These are phyloP conservation scores for Backusella morwellensis DNA, from an alignment of 192 early-diverging fungal species.

Conservation along the genomic window DNA sequence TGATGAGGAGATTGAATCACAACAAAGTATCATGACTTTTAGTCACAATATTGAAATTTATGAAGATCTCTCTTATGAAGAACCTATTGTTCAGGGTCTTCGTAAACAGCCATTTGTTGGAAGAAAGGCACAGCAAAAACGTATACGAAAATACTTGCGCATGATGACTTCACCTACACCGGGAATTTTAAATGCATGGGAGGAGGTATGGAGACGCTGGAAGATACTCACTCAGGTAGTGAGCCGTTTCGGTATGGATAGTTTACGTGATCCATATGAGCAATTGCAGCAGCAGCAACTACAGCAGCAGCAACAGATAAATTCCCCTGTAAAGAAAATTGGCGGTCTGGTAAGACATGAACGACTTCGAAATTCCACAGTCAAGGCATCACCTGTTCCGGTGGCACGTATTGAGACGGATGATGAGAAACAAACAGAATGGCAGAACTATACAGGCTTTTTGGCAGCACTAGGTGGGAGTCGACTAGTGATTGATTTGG, in stretches of 20 bases:
- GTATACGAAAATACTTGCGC: conserved; percentile 62
- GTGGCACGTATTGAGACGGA: conserved; percentile 5
- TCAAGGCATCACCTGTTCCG: not conserved
- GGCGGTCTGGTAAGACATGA: conserved; percentile 10
- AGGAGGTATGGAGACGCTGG: conserved; percentile 78
- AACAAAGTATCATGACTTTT: not conserved
- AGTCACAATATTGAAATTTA: conserved; percentile 45
- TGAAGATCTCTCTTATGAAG: conserved; percentile 62
- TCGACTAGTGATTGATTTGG: conserved; percentile 33
- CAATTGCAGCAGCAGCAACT: not conserved
- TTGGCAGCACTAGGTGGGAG: conserved; percentile 71
- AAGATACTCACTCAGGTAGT: conserved; percentile 44
- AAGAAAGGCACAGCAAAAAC: conserved; percentile 72
- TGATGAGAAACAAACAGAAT: conserved; percentile 57
- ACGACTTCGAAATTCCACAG: not conserved
- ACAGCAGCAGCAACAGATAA: not conserved
- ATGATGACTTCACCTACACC: conserved; percentile 58
- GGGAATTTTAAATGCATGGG: conserved; percentile 78
- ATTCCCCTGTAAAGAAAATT: conserved; percentile 2
- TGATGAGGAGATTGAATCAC: conserved; percentile 33
- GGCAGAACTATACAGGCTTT: conserved; percentile 80
- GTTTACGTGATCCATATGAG: not conserved
- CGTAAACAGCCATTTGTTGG: conserved; percentile 36
- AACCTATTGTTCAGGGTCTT: conserved; percentile 32
- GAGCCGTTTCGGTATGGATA: not conserved